Base-by-base conservation (phyloP, 768 basidiomycete species). In the Kwoniella bestiolae region DNA sequence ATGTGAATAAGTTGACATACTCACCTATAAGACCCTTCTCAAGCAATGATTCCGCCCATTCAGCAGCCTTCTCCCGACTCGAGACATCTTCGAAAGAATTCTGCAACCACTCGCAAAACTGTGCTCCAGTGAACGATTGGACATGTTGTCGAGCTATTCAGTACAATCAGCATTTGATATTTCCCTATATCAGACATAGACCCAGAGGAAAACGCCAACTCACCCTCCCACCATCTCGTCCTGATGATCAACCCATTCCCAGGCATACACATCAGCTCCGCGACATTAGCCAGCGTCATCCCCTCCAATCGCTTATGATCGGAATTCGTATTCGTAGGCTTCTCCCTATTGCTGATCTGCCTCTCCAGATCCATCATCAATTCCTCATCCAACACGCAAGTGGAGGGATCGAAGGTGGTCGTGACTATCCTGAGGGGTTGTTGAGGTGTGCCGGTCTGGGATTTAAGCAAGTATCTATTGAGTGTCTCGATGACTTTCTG, bases 91-190 rank as follows among this genome's bases (percentile, higher is more conserved):
- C 86, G 75, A 94, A 97, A 79, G 94, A 91, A 32, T 91, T 86
- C n/a, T 91, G 87, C 21, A 96, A 83, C 94, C 94, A 98, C 1
- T 89, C 89, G 25, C 94, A 90, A 70, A 97, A 88, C 45, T 93
- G 91, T 68, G 87, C 88, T 1, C 94, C 94, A 9, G 88, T 91
- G 79, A 98, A 97, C 4, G 90, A 88, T 68, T 93, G 89, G 3
- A 86, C 85, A 74, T 92, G 91, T 53, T 65, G 63, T 65, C 63
- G 46, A 18, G 63, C 61, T 63, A 25, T 18, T 18, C 7, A 21
- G 3, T 26, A 23, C 67, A n/a, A n/a, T n/a, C n/a, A n/a, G n/a
- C n/a, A n/a, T n/a, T n/a, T n/a, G 85, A 85, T 18, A 80, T 83
- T 12, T 70, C 69, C 68, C 18, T 29, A 5, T 28, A 23, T 65